A percentile compares a stretch with the other conserved stretches of the same genome.
Conservation (phyloP, 306 rosid species). For the Vigna reflexopilosa region DNA sequence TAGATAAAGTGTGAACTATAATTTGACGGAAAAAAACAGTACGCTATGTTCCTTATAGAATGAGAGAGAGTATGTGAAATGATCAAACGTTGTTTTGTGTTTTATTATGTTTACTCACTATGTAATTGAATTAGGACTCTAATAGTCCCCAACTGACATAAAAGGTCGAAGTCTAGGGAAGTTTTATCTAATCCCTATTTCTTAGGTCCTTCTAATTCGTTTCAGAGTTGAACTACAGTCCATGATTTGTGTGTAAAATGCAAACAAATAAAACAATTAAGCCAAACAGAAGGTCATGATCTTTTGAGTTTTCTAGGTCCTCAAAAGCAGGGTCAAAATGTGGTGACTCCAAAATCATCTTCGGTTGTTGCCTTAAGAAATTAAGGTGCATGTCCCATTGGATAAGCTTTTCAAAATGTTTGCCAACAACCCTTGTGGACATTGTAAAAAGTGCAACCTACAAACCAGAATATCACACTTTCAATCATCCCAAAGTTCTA, state of each 20-base stretch:
- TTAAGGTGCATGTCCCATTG: slow-evolving; percentile 83
- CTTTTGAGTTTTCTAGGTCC: slow-evolving; percentile 54
- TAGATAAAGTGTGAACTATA: too few relatives aligned
- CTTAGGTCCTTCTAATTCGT: slow-evolving; percentile 56
- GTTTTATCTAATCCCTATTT: slow-evolving; percentile 71
- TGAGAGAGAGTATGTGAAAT: too few relatives aligned
- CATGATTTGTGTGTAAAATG: slow-evolving; percentile 49
- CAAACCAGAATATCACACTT: slow-evolving; percentile 42
- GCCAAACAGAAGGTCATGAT: slow-evolving; percentile 38
- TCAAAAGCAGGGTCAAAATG: slow-evolving; percentile 68
- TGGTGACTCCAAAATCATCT: slow-evolving; percentile 74
- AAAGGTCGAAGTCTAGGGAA: slow-evolving; percentile 67
- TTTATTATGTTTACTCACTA: too few relatives aligned
- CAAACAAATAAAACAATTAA: slow-evolving; percentile 33
- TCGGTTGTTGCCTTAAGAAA: slow-evolving; percentile 81
- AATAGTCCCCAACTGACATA: slow-evolving; percentile 72
- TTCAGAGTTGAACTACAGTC: slow-evolving; percentile 63
- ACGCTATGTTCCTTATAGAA: too few relatives aligned
- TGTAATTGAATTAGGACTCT: too few relatives aligned
- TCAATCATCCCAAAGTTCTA: neutral
- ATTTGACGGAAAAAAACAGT: too few relatives aligned
- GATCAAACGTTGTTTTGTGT: too few relatives aligned
- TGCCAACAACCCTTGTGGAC: slow-evolving; percentile 75
- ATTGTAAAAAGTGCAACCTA: slow-evolving; percentile 88
- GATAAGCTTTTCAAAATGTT: slow-evolving; percentile 94